Evolutionary conservation across 495 filamentous ascomycete species (phyloP).

Genomic region (Aspergillus saccharolyticus): DNA sequence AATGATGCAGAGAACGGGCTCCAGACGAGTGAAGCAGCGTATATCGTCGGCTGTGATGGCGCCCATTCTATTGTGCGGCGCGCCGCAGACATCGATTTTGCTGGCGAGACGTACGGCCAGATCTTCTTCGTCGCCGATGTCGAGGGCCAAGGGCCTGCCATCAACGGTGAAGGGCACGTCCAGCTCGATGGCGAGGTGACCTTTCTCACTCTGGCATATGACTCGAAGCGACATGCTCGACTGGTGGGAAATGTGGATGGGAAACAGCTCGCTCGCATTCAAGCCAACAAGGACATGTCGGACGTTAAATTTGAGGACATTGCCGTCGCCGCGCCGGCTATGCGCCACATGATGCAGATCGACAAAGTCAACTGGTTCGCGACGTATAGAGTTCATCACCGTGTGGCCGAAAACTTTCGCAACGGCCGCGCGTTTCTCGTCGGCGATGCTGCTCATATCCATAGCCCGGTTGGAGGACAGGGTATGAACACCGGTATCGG

Average conservation of each 20-base stretch:
- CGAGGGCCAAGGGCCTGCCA: conserved; percentile 24
- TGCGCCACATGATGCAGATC: conserved; percentile 18
- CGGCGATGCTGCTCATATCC: conserved; percentile 51
- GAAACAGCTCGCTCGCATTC: not conserved
- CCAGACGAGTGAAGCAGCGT: conserved; percentile 24
- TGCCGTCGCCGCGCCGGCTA: conserved; percentile 15
- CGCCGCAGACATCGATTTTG: conserved; percentile 22
- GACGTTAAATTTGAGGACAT: conserved; percentile 30
- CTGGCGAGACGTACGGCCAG: conserved; percentile 29
- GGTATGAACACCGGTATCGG: conserved; percentile 60
- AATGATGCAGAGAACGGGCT: conserved; percentile 1
- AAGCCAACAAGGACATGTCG: conserved; percentile 8
- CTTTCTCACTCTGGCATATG: conserved; percentile 27
- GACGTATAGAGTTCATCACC: conserved; percentile 31
- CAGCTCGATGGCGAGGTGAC: conserved; percentile 24
- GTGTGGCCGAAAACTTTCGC: conserved; percentile 27
- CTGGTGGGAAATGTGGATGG: conserved; percentile 24
- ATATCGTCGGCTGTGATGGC: conserved; percentile 36
- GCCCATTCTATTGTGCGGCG: conserved; percentile 31
- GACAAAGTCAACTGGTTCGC: conserved; percentile 36
- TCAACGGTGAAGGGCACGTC: conserved; percentile 35
- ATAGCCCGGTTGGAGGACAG: conserved; percentile 52
- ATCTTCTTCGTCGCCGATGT: conserved; percentile 35
- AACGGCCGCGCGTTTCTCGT: conserved; percentile 30
- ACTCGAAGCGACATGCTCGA: conserved; percentile 19